Base-by-base conservation (phyloP, 2,329 filamentous ascomycete genomes). In the Emergomyces africanus region DNA sequence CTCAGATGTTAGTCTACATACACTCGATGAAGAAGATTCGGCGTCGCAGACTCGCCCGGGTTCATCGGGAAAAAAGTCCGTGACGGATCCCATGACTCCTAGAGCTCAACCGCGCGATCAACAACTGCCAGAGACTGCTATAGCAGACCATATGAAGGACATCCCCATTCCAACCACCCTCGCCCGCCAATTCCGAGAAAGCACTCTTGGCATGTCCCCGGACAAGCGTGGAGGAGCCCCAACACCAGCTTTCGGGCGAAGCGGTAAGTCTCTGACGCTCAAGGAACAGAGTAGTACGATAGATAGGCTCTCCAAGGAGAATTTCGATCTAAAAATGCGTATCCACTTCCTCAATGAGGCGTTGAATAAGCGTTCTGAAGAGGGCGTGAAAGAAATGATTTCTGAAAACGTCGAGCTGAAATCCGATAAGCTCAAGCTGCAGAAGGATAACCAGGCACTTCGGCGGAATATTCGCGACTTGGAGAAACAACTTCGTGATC, bases 201-300 rank as follows among this genome's bases (percentile, higher is more conserved):
- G 65, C 28, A 65, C 85, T 63, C 82, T 83, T 25, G 78, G 86
- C 41, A 72, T 60, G 14, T 81, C 80, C 10, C 78, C 81, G 8
- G 88, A 84, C 59, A 85, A 84, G 61, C 77, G 79, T 35, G 70
- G 77, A 15, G 74, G 48, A 57, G 60, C 77, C 9, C 79, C 80
- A 30, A 79, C 79, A 0, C 73, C 79, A 3, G 71, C 70, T 5
- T 73, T 79, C 58, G 76, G 77, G 35, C 79, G 83, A 49, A 79
- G 80, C 50, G 84, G 85, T 23, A 85, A 82, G 67, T 89, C 83
- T 65, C 77, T 99, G 74, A 97, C 94, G 0, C 77, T 99, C 46
- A 97, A 96, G 72, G 94, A 99, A 73, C 94, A 99, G 73, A 96
- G 92, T 70, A 95, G 88, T 74, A 97, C 92, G 15, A 96, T 99